Evolutionary conservation across 2,329 filamentous ascomycete genomes (phyloP), one percentile per base, ranked within the genome.

Genomic region (Penicillium brevicompactum): DNA sequence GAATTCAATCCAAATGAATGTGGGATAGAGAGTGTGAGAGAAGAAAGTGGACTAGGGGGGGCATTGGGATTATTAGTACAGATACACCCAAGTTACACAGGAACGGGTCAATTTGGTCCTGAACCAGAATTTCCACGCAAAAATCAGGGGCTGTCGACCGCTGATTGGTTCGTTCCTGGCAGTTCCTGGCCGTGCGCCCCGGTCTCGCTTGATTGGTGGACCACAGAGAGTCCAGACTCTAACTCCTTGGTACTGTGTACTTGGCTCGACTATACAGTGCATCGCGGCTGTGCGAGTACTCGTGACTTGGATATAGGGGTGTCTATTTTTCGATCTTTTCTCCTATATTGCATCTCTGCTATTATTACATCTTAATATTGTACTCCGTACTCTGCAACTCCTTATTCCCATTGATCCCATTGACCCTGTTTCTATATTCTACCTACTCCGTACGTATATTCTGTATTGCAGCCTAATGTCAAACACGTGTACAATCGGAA

Each of bases 1-100:
- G 45, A 53, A 43, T 58, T 58, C 56, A 56, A 61, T 46, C 44
- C 51, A 60, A 64, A 64, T 54, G 62, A 64, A 49, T 63, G 63
- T 63, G 50, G 43, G 49, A 14, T n/a, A 48, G 50, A 55, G 46
- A 34, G 27, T 46, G 50, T 55, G 44, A 47, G 34, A 18, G 51
- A 45, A 42, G 46, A 41, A 58, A 49, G 57, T 53, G 53, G 56
- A 57, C 44, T 49, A 42, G 34, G 41, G 45, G 40, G 51, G 40
- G 34, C 34, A n/a, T 22, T 16, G 40, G 22, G 32, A 22, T 24
- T 47, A 47, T 45, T 51, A 52, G 48, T 48, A 55, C 45, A 47
- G 11, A 45, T 37, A 52, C 44, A 32, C 18, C 21, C 47, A 27
- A 18, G 34, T 44, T 41, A 54, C 56, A 51, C 49, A 46, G 46